phyloP scores from a whole-genome alignment of 192 early-diverging fungal species.

The Backusella australiensis region DNA sequence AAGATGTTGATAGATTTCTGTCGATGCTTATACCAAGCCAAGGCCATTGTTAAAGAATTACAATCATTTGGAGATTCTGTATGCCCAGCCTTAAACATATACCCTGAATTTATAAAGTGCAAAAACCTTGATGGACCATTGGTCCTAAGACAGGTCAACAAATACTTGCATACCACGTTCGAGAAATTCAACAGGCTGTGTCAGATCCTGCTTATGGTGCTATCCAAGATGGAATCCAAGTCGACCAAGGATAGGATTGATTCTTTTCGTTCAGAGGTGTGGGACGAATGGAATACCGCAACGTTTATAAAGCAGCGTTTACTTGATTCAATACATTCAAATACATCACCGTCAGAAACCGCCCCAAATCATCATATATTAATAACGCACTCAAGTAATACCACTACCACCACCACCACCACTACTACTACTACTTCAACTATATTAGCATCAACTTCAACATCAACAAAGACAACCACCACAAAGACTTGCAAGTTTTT shows the following conservation, averaged over 20 bases:
- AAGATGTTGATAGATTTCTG: constrained; percentile 22
- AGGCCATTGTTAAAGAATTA: constrained; percentile 25
- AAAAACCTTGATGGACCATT: not conserved
- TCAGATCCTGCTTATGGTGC: constrained; percentile 21
- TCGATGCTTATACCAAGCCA: constrained; percentile 31
- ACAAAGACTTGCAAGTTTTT: not conserved
- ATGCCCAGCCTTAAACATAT: constrained; percentile 6
- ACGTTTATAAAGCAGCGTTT: constrained; percentile 22
- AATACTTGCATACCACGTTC: constrained; percentile 24
- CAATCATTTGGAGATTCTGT: constrained; percentile 22
- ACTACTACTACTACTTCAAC: not conserved
- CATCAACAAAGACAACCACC: not conserved
- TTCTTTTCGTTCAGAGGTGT: constrained; percentile 24
- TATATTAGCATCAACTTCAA: not conserved
- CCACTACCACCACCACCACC: not conserved
- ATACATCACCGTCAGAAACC: not conserved
- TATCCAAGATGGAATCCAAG: constrained; percentile 21
- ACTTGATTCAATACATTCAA: constrained; percentile 3
- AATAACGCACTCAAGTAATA: not conserved
- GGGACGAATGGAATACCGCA: constrained; percentile 22
- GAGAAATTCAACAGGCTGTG: constrained; percentile 27
- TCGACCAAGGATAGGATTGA: constrained; percentile 14
- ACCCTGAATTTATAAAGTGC: not conserved
- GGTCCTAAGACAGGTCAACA: constrained; percentile 8
- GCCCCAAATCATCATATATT: not conserved